These are phyloP conservation scores for Mortierella sp. DNA, from an alignment of 371 early-diverging fungal genomes.

Conservation along the genomic window DNA sequence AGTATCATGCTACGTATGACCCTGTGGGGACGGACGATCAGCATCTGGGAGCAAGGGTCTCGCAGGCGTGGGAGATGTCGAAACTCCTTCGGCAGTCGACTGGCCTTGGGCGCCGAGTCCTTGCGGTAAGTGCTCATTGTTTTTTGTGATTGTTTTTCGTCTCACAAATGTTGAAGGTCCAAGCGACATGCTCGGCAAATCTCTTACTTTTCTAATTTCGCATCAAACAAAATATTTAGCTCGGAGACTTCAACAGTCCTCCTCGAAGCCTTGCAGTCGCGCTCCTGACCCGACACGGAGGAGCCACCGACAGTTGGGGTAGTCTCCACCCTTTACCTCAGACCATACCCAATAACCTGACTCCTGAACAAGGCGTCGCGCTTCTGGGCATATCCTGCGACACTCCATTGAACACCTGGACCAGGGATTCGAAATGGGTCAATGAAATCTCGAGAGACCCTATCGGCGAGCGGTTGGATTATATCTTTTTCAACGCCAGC, in stretches of 20 bases:
- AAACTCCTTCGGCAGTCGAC: slow-evolving; percentile 60
- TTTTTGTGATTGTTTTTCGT: not conserved
- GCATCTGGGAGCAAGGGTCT: slow-evolving; percentile 68
- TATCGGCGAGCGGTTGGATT: slow-evolving; percentile 71
- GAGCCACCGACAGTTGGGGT: slow-evolving; percentile 71
- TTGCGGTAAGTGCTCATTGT: slow-evolving; percentile 60
- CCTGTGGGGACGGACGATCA: slow-evolving; percentile 49
- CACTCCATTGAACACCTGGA: slow-evolving; percentile 70
- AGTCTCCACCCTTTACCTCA: slow-evolving; percentile 47
- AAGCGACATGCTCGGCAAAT: not conserved
- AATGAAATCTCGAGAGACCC: slow-evolving; percentile 28
- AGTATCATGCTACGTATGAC: slow-evolving; percentile 74
- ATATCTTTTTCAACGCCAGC: slow-evolving; percentile 65
- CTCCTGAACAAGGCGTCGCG: slow-evolving; percentile 23
- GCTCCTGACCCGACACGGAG: slow-evolving; percentile 62
- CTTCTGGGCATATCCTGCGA: slow-evolving; percentile 68
- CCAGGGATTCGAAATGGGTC: slow-evolving; percentile 44
- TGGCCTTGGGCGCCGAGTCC: slow-evolving; percentile 67
- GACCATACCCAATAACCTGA: slow-evolving; percentile 6
- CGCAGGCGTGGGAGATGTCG: slow-evolving; percentile 74
- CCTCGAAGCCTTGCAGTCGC: slow-evolving; percentile 64
- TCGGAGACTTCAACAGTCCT: slow-evolving; percentile 73
- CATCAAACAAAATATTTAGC: slow-evolving; percentile 26
- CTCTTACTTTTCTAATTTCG: not conserved
- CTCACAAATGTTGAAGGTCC: not conserved